A percentile compares a stretch with the other conserved stretches of the same genome.
phyloP scores from a whole-genome alignment of 1,284 basidiomycete genomes.

The Heterobasidion parviporum region DNA sequence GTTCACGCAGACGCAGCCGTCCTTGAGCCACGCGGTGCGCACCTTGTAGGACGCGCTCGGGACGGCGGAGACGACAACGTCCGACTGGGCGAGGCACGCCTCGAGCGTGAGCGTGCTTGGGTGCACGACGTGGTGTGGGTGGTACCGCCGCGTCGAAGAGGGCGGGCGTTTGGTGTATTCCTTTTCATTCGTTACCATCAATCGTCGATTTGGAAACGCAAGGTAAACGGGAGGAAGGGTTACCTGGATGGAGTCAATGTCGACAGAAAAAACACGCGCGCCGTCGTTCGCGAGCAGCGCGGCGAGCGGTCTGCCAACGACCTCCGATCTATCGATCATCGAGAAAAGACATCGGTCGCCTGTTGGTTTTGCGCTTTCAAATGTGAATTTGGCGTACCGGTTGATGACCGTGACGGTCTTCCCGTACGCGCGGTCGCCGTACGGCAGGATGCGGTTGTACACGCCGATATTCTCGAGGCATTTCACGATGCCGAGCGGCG shows the following conservation, averaged over 20 bases:
- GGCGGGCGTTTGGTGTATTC: constrained; percentile 89
- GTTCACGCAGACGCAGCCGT: constrained; percentile 90
- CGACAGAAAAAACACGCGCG: constrained; percentile 89
- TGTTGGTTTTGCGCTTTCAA: too few species aligned
- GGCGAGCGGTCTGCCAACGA: constrained; percentile 91
- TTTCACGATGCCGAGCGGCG: constrained; percentile 94
- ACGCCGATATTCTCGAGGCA: constrained; percentile 86
- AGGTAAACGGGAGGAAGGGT: constrained; percentile 6
- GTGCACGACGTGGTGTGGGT: constrained; percentile 81
- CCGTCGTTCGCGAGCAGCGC: constrained; percentile 94
- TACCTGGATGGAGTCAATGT: constrained; percentile 82
- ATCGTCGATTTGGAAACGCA: not conserved
- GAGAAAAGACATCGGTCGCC: not conserved
- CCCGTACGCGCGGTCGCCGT: constrained; percentile 93
- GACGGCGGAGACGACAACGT: constrained; percentile 89
- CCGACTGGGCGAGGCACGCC: constrained; percentile 73
- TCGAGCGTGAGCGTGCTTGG: constrained; percentile 60
- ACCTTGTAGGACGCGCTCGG: constrained; percentile 86
- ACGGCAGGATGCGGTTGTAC: constrained; percentile 87
- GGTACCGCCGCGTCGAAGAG: constrained; percentile 42
- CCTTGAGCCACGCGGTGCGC: constrained; percentile 83
- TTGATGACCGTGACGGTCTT: constrained; percentile 94
- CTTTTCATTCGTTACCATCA: constrained; percentile 8
- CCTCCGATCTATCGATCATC: constrained; percentile 66
- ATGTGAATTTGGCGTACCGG: constrained; percentile 41